These are phyloP conservation scores for Neurospora sublineolata DNA, from an alignment of 495 filamentous ascomycete genomes.

Conservation along the genomic window DNA sequence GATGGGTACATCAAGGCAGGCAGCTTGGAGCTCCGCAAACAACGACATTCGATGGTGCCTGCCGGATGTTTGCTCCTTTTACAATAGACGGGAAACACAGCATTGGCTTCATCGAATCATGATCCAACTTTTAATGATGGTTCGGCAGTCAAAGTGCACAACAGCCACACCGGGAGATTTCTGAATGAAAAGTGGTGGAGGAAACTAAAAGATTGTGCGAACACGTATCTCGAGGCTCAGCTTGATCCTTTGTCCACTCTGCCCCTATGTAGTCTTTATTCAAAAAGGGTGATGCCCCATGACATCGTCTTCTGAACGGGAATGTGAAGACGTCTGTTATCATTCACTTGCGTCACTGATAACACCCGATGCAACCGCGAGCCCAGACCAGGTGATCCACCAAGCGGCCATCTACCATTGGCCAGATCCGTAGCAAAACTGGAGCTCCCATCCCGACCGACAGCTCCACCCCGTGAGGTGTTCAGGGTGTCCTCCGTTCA, in stretches of 20 bases:
- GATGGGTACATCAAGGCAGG: not conserved
- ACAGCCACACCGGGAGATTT: not conserved
- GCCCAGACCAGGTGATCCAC: not conserved
- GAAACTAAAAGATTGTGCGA: not conserved
- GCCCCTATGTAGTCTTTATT: not conserved
- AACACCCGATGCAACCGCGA: slow-evolving; percentile 11
- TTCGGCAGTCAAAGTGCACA: not conserved
- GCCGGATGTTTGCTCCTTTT: not conserved
- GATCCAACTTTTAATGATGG: not conserved
- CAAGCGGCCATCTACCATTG: not conserved
- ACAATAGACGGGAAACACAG: not conserved
- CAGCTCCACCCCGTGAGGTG: not conserved
- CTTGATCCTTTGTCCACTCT: not conserved
- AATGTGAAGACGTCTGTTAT: slow-evolving; percentile 8
- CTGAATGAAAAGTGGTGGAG: not conserved
- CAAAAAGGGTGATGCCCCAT: not conserved
- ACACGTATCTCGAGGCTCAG: not conserved
- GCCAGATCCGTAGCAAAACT: not conserved
- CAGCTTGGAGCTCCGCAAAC: not conserved
- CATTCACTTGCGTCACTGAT: slow-evolving; percentile 27
- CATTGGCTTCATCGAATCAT: not conserved
- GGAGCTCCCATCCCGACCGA: not conserved
- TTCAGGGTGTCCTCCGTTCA: not conserved
- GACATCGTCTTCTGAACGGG: not conserved
- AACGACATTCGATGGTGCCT: not conserved